These are phyloP conservation scores for Fusarium verticillioides DNA, from an alignment of 2,329 filamentous ascomycete species.

Conservation along the genomic window DNA sequence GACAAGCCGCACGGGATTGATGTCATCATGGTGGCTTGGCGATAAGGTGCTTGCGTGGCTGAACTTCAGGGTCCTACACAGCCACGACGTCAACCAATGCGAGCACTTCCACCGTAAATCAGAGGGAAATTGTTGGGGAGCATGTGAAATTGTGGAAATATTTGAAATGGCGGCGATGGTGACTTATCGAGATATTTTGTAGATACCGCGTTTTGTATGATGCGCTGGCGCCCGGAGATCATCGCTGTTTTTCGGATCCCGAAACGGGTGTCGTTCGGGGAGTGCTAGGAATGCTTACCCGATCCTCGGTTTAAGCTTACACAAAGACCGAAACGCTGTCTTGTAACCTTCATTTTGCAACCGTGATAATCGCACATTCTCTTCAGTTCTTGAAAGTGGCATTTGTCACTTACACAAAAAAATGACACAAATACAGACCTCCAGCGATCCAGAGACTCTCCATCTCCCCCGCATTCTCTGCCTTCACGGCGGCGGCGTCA, in stretches of 20 bases:
- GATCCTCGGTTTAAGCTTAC: slow-evolving; percentile 3
- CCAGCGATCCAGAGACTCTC: slow-evolving; percentile 20
- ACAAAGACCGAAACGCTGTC: neutral
- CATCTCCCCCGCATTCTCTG: slow-evolving; percentile 76
- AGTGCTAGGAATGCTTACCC: slow-evolving; percentile 24
- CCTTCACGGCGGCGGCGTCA: slow-evolving; percentile 83
- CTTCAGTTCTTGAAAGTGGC: neutral
- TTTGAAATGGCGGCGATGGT: neutral
- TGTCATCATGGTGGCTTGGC: slow-evolving; percentile 43
- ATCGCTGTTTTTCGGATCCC: slow-evolving; percentile 23
- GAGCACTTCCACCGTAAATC: neutral
- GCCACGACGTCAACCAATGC: slow-evolving; percentile 28
- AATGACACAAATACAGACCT: slow-evolving; percentile 37
- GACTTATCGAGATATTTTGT: neutral
- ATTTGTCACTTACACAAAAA: neutral
- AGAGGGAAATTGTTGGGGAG: slow-evolving; percentile 1
- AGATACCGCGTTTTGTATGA: neutral
- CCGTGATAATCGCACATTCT: neutral
- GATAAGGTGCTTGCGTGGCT: slow-evolving; percentile 32
- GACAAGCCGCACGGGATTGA: slow-evolving; percentile 32
- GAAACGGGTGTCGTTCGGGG: slow-evolving; percentile 15
- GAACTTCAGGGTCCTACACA: slow-evolving; percentile 31
- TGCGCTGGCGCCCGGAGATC: neutral
- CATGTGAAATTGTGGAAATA: slow-evolving; percentile 2
- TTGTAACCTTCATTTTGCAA: neutral